These are phyloP conservation scores for Ceratobasidium sp. DNA, from an alignment of 1,284 basidiomycete genomes.

Conservation along the genomic window DNA sequence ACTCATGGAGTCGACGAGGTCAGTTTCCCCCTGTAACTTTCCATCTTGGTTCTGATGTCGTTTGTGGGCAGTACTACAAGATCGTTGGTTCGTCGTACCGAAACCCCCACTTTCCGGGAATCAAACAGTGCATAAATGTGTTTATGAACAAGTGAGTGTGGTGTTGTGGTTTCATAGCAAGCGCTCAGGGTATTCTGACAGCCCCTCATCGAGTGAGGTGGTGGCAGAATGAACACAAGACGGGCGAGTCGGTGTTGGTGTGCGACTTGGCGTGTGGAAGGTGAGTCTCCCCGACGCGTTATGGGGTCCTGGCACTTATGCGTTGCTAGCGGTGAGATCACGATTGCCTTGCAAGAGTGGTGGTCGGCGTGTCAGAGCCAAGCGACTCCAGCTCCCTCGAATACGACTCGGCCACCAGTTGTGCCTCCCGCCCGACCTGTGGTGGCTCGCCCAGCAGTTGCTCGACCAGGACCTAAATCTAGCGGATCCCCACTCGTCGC, in stretches of 20 bases:
- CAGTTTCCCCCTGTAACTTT: neutral
- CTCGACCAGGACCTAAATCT: slow-evolving; percentile 38
- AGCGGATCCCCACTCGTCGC: neutral
- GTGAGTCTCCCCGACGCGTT: slow-evolving; percentile 43
- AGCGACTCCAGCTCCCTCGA: neutral
- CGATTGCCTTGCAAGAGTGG: slow-evolving; percentile 50
- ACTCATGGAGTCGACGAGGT: slow-evolving; percentile 71
- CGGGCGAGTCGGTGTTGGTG: slow-evolving; percentile 46
- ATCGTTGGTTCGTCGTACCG: slow-evolving; percentile 69
- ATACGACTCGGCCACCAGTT: neutral
- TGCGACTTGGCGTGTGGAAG: slow-evolving; percentile 61
- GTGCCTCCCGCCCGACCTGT: neutral
- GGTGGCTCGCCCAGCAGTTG: slow-evolving; percentile 12
- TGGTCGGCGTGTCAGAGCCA: slow-evolving; percentile 33
- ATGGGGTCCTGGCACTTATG: neutral
- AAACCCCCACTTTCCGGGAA: slow-evolving; percentile 74
- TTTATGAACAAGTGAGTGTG: slow-evolving; percentile 59
- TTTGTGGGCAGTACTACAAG: slow-evolving; percentile 52
- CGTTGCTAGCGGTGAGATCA: slow-evolving; percentile 50
- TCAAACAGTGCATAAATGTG: slow-evolving; percentile 61
- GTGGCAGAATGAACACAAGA: slow-evolving; percentile 52
- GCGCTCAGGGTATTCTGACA: slow-evolving; percentile 43
- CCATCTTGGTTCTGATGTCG: neutral
- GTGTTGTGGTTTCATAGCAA: slow-evolving; percentile 14
- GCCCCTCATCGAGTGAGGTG: slow-evolving; percentile 51